Conservation (phyloP, 2,329 filamentous ascomycete genomes). For the Fusarium robinianum region DNA sequence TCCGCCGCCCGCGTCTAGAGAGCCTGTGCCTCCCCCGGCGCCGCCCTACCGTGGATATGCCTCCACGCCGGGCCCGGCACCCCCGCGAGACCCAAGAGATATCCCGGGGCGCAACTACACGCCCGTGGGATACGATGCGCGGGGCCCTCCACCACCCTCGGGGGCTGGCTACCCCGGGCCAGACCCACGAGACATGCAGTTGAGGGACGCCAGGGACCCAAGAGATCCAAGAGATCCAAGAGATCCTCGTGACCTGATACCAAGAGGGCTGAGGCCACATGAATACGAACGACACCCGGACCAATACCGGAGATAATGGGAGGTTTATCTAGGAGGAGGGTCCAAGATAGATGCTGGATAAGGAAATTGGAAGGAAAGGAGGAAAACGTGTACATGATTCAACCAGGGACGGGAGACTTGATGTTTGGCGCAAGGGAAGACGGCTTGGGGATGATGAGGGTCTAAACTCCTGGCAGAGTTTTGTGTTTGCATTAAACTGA, state of each 20-base stretch:
- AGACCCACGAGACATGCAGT: slow-evolving; percentile 43
- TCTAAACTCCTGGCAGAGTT: not conserved
- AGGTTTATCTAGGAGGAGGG: not conserved
- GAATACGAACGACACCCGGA: slow-evolving; percentile 53
- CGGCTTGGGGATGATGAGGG: slow-evolving; percentile 2
- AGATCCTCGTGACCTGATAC: slow-evolving; percentile 42
- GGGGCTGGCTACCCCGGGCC: slow-evolving; percentile 41
- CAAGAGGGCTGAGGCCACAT: slow-evolving; percentile 50
- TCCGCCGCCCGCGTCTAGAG: slow-evolving; percentile 46
- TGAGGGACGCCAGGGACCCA: slow-evolving; percentile 43
- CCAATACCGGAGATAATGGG: slow-evolving; percentile 50
- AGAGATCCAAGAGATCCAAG: slow-evolving; percentile 38
- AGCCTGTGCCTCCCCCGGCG: slow-evolving; percentile 45
- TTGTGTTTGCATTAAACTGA: no score
- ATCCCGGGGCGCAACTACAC: slow-evolving; percentile 52
- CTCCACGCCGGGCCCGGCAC: slow-evolving; percentile 48
- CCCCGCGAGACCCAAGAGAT: slow-evolving; percentile 49
- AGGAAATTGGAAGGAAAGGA: not conserved
- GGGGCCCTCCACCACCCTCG: slow-evolving; percentile 46
- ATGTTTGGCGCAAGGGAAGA: slow-evolving; percentile 15
- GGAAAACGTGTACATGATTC: slow-evolving; percentile 14
- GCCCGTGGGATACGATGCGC: slow-evolving; percentile 49
- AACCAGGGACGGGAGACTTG: slow-evolving; percentile 3
- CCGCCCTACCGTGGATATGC: slow-evolving; percentile 52
- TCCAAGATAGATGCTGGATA: not conserved